phyloP scores from a whole-genome alignment of 2,329 filamentous ascomycete species.

The Colletotrichum cuscutae region DNA sequence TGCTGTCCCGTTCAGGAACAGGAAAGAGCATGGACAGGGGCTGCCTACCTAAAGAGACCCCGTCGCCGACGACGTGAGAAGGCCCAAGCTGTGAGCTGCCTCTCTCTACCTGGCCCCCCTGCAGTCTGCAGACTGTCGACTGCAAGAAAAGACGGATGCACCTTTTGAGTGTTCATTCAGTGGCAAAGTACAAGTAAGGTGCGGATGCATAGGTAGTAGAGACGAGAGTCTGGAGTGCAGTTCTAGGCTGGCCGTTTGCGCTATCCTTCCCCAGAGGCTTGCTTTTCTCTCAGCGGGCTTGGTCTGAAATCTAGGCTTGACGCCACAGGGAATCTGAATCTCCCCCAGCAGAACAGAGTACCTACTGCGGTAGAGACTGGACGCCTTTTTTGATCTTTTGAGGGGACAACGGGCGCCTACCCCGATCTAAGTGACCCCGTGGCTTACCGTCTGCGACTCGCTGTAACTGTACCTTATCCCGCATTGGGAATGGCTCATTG shows the following conservation, averaged over 20 bases:
- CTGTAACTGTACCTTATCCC: slow-evolving; percentile 11
- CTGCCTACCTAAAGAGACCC: neutral
- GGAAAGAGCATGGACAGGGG: neutral
- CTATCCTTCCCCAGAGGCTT: neutral
- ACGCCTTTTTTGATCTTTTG: neutral
- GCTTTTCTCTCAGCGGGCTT: neutral
- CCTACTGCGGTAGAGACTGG: neutral
- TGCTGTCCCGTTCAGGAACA: neutral
- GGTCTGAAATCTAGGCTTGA: slow-evolving; percentile 2
- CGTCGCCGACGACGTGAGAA: neutral
- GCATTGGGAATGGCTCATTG: slow-evolving; percentile 2
- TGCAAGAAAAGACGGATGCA: neutral
- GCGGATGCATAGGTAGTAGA: neutral
- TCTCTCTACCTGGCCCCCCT: neutral
- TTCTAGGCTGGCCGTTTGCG: neutral
- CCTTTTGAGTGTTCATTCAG: neutral
- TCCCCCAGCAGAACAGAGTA: neutral
- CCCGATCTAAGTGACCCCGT: slow-evolving; percentile 2
- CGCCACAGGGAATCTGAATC: neutral
- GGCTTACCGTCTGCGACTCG: slow-evolving; percentile 9
- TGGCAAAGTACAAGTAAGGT: too few relatives aligned
- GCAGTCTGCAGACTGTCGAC: neutral
- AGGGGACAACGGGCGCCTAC: neutral
- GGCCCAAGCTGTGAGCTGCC: slow-evolving; percentile 1
- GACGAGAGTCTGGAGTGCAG: neutral